These are phyloP conservation scores for Colletotrichum aenigma DNA, from an alignment of 2,329 filamentous ascomycete genomes.

Conservation along the genomic window DNA sequence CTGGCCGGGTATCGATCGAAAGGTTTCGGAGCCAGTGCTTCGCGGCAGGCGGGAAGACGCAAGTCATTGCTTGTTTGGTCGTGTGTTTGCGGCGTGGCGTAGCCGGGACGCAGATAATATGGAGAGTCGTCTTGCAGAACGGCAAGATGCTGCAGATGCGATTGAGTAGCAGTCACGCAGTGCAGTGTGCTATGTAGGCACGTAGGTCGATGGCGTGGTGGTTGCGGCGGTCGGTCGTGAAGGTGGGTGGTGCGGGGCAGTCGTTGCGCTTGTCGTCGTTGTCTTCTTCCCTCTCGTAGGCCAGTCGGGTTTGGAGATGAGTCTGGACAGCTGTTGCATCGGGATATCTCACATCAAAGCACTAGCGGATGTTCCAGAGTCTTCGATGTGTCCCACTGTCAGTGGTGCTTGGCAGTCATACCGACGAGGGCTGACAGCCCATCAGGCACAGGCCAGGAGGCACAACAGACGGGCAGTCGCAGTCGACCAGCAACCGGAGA, in stretches of 20 bases:
- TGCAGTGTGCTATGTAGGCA: background rate
- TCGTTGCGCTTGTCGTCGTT: background rate
- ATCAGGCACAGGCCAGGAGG: background rate
- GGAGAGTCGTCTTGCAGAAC: background rate
- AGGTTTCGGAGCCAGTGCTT: background rate
- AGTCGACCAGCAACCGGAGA: background rate
- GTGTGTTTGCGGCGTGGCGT: background rate
- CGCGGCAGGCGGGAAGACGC: background rate
- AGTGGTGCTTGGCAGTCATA: background rate
- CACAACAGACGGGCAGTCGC: background rate
- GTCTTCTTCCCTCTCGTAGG: background rate
- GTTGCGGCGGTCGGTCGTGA: background rate
- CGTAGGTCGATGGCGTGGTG: background rate
- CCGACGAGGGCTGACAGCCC: background rate
- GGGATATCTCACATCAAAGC: background rate
- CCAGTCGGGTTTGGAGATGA: background rate
- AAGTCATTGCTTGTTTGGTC: constrained; percentile 10
- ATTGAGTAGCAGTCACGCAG: background rate
- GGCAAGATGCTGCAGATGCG: constrained; percentile 1
- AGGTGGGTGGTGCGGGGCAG: background rate
- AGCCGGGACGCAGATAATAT: background rate
- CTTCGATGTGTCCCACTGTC: background rate
- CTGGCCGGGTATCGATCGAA: background rate
- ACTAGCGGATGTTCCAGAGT: background rate
- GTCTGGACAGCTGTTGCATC: background rate